Evolutionary conservation across 1,284 basidiomycete species (phyloP), one percentile per base, ranked within the genome.

Genomic region (Austroboletus niveus): DNA sequence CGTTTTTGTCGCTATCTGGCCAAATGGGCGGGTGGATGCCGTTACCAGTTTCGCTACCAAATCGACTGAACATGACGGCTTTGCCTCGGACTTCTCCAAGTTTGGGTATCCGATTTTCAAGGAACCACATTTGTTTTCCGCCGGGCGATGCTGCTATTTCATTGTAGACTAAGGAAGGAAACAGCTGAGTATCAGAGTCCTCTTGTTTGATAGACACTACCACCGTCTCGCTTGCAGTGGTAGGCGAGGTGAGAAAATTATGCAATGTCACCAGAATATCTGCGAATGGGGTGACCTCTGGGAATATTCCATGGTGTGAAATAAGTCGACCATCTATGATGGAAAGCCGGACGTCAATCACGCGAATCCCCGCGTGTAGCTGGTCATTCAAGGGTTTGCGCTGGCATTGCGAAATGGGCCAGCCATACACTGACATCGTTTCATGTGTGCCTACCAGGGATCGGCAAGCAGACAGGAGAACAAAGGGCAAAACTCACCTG

Each of bases 121-220:
- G 69, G 64, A 81, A 93, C 89, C 91, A 94, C 77, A 89, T 81
- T 5, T 75, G 78, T 32, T 71, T 59, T 9, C 83, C 82, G 10
- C 84, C 82, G 4, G 80, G 78, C 1, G 80, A 78, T 38, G 61
- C 63, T 30, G 68, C 63, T 42, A 95, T 84, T 51, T 85, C 85
- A 36, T 80, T 70, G 47, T 79, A 81, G 8, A 94, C 87, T 10
- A 84, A 68, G 31, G 68, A 60, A 0, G 89, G 87, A 69, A 94
- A 94, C 10, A 69, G 57, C 12, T 63, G 60, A 0, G 76, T 70
- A 31, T 69, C 64, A 48, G 73, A 78, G 60, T 89, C 85, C 66
- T 95, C 93, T 66, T 94, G 88, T 68, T 95, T 94, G 65, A 96
- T 80, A 11, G 84, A 92, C 72, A 94, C 81, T 35, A 95, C 78